A percentile compares a stretch with the other conserved stretches of the same genome.
Conservation (phyloP, 176 grass and related monocot genomes). For the Cymbopogon citratus region DNA sequence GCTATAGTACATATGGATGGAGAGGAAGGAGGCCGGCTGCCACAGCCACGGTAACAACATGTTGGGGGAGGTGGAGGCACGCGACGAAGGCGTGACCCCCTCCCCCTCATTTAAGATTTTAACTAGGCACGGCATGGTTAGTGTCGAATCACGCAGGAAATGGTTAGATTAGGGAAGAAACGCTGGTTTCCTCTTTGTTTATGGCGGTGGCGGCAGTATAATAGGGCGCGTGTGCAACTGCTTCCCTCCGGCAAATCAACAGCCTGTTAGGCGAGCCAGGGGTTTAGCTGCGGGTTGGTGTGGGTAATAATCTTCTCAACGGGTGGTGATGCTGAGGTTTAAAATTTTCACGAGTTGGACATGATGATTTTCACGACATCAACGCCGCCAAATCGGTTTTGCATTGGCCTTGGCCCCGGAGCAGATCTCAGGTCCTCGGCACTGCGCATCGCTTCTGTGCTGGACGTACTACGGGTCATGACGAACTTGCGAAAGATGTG, state of each 20-base stretch:
- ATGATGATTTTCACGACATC: conserved; percentile 42
- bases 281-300: neutral
- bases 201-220: neutral
- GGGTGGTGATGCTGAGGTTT: neutral
- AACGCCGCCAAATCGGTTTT: conserved; percentile 38
- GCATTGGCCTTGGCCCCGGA: neutral
- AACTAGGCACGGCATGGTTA: conserved; percentile 46
- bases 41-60: conserved; percentile 43
- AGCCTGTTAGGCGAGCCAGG: neutral
- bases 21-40: neutral
- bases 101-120: conserved; percentile 29
- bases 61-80: conserved; percentile 39
- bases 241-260: conserved; percentile 49
- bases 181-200: neutral
- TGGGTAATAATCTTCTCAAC: neutral
- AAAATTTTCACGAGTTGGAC: conserved; percentile 43
- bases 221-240: conserved; percentile 21
- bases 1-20: conserved; percentile 4
- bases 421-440: neutral
- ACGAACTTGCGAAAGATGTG: neutral
- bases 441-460: neutral
- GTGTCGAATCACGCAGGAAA: conserved; percentile 34
- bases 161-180: conserved; percentile 6
- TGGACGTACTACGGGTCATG: neutral
- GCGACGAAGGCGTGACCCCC: conserved; percentile 55